Evolutionary conservation across 805 yeast species (phyloP), one percentile per base, ranked within the genome.

Genomic region (Starmera dryadoides): DNA sequence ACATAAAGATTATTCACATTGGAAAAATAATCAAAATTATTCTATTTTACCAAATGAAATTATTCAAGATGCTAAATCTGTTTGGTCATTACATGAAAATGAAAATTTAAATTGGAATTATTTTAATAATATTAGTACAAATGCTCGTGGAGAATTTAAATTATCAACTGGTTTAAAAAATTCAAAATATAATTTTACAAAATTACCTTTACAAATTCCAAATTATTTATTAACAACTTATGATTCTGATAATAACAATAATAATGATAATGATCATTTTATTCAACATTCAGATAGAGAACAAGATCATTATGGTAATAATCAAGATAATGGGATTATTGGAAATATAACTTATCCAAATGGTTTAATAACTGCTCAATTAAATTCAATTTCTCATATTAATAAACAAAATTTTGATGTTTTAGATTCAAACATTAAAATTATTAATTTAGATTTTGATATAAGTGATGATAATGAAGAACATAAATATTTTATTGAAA

Each of bases 11-110:
- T 66, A 77, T 40, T 49, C 60, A 6, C 58, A 66, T 3, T 75
- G 78, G 61, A 35, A 50, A 19, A 79, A 75, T 43, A 64, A 67
- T 43, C 75, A 82, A 49, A 53, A 68, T 18, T 68, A 64, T 48
- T 71, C 84, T 17, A 60, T 85, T 1, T 50, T 86, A 7, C 93
- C 94, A 1, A 68, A 81, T 47, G 58, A 53, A 11, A 62, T 86
- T 5, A 74, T 79, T 39, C 41, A 54, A 2, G 46, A 53, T 17
- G 78, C 86, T 1, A 59, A 61, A 28, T 46, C 50, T 12, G 63
- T 83, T n/a, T 83, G 91, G 91, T 49, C 52, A 14, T 35, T 46
- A 4, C 66, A 64, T 17, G 36, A 48, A 11, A 41, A 40, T 3
- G 51, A 46, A 15, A 55, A 48, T 4, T 30, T 65, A 14, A 43